Evolutionary conservation across 106 monocot species (phyloP), one percentile per base, ranked within the genome.

Genomic region (Platanthera guangdongensis): DNA sequence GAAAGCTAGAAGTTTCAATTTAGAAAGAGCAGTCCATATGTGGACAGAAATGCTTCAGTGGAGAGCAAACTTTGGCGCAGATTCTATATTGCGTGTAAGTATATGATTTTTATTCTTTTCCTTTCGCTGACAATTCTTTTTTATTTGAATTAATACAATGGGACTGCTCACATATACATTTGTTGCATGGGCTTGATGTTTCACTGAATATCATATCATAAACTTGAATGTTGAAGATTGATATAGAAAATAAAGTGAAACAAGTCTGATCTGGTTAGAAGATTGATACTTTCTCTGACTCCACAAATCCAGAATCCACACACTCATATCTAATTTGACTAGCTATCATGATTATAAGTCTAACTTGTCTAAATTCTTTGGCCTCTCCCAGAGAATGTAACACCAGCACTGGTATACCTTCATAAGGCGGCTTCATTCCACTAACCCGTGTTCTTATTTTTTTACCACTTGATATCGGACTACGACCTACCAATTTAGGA

Each of bases 41-140:
- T 91, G 91, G 91, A 77, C 73, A 39, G 88, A 86, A 57, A 91
- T 91, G 91, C 80, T 91, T 28, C 57, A 71, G 28, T 91, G 91
- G 91, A 87, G 91, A 51, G 76, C 22, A 48, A 86, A 91, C 16
- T 91, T 87, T 73, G 81, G 83, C 63, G 80, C 88, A 67, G 91
- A 91, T 88, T 82, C 79, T 25, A 91, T 91, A 46, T 45, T 88
- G 60, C 71, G 86, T 74, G 91, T 91, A 71, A 77, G 63, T 4
- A 9, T 7, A 68, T n/a, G 50, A 52, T 47, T 39, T 48, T n/a
- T 48, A 10, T 45, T 68, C 68, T 9, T 1, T 68, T 39, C 21
- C 5, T 2, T 39, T 45, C 18, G 11, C 22, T 13, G n/a, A n/a
- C n/a, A n/a, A n/a, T n/a, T n/a, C n/a, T n/a, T 45, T 14, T 39